Evolutionary conservation across 768 basidiomycete species (phyloP), one percentile per base, ranked within the genome.

Genomic region (Chlorophyllum brunneum): DNA sequence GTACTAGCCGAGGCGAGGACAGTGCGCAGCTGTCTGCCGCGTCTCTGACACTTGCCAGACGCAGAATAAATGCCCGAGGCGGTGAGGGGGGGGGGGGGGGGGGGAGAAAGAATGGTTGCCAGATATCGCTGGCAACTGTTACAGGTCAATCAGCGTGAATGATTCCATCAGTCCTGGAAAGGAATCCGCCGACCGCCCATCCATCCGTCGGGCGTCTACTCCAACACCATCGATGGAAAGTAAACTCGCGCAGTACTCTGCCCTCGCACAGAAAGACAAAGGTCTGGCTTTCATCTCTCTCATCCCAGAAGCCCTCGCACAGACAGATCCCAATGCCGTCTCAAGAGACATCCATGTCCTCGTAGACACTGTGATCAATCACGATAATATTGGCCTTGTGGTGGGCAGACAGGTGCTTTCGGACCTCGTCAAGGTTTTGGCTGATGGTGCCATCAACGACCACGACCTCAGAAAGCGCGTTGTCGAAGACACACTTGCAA

Each of bases 381-480:
- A 91, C 56, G 91, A 92, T 59, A 76, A 72, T 55, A 81, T 86
- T 44, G 88, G 90, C 40, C 81, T 93, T 59, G 92, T 98, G 47
- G 87, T 95, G 27, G 92, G 88, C 22, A 79, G 95, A 59, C 88
- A 92, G 60, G 86, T 95, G 24, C 74, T 98, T 16, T 83, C 88
- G 13, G 91, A 94, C 62, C 83, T 94, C 41, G 89, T 93, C 56
- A 84, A 79, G 65, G 70, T 74, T 48, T 73, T 94, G 27, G 76
- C 74, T 20, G 79, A 81, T 33, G 81, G 80, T 26, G 66, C 63
- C 2, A 72, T 87, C 59, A 70, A 77, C 39, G 70, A 82, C 59
- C 61, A 72, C 11, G 82, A 84, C 8, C 62, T 81, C 13, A 79
- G 81, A 60, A 89, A 89, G 65, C 76, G 77, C 50, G 77, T 95